Evolutionary conservation across 495 filamentous ascomycete genomes (phyloP), one percentile per base, ranked within the genome.

Genomic region (Neohortaea acidophila): DNA sequence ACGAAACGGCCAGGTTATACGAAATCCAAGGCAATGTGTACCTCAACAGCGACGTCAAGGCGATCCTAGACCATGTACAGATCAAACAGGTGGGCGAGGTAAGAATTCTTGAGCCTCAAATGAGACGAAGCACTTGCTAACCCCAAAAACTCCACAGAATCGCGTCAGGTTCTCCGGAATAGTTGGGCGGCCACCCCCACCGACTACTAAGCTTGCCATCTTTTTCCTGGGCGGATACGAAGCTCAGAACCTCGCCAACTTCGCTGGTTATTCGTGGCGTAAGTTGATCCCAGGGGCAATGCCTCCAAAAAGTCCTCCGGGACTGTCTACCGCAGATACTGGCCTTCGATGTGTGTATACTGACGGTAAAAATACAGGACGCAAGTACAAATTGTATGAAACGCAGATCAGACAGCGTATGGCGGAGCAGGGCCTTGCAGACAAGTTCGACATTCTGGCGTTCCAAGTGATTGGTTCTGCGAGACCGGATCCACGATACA

Each of bases 1-100:
- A n/a, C n/a, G n/a, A n/a, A n/a, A n/a, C n/a, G n/a, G n/a, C n/a
- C n/a, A n/a, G n/a, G 2, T 47, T 74, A 12, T 74, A 76, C 52
- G 72, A 76, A 45, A 67, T 74, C 33, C 70, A 74, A 41, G 72
- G 72, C 2, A 61, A 62, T 3, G 60, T 61, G 49, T 72, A 73
- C 42, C 63, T 62, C 39, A 69, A 74, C 56, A 65, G 59, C 1
- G 67, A 72, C 49, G 69, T 75, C 27, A 68, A 59, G 1, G 68
- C 69, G 1, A 41, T 66, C 19, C 47, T 75, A n/a, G 57, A 59
- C 23, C 52, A 65, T 20, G 58, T 70, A 32, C 45, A 59, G 22
- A 62, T 75, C 37, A 41, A 51, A 19, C 28, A 51, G n/a, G 24
- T 47, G 4, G 40, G 44, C 2, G 37, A 37, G 11, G 28, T n/a